phyloP scores from a whole-genome alignment of 352 stramenopile genomes.

The Globisporangium echinulatum region DNA sequence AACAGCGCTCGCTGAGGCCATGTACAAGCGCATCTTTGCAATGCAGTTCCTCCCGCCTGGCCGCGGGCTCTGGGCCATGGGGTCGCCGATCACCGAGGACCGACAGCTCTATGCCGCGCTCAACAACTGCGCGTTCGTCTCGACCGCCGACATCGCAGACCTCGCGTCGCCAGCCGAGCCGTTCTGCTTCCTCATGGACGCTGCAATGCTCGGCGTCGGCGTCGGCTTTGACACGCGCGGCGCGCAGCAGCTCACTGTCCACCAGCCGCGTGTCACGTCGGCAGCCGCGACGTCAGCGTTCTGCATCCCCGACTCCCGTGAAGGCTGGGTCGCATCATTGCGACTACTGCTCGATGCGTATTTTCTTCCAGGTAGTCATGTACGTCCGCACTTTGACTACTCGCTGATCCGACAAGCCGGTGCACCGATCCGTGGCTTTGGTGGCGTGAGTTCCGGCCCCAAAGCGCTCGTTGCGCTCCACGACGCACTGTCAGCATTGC shows the following conservation, averaged over 20 bases:
- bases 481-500: conserved; percentile 36
- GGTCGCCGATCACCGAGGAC: conserved; percentile 85
- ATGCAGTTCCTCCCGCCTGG: conserved; percentile 94
- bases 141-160: conserved; percentile 65
- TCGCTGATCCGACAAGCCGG: conserved; percentile 75
- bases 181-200: conserved; percentile 95
- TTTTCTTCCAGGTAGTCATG: conserved; percentile 36
- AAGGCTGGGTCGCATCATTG: conserved; percentile 88
- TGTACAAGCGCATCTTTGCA: conserved; percentile 90
- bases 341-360: conserved; percentile 80
- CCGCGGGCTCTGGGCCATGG: conserved; percentile 92
- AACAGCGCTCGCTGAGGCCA: conserved; percentile 70
- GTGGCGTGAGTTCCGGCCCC: conserved; percentile 84
- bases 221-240: conserved; percentile 93
- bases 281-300: conserved; percentile 13
- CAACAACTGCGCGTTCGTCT: conserved; percentile 94
- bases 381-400: conserved; percentile 71
- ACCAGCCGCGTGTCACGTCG: conserved; percentile 16
- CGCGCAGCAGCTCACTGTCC: conserved; percentile 48
- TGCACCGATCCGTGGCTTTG: conserved; percentile 86
- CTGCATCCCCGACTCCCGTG: conserved; percentile 52
- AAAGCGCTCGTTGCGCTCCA: conserved; percentile 74
- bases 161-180: conserved; percentile 57
- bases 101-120: conserved; percentile 82
- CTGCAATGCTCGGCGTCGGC: conserved; percentile 91